A percentile compares a stretch with the other conserved stretches of the same genome.
phyloP scores from a whole-genome alignment of 2,329 filamentous ascomycete species.

The Phoma sp. region DNA sequence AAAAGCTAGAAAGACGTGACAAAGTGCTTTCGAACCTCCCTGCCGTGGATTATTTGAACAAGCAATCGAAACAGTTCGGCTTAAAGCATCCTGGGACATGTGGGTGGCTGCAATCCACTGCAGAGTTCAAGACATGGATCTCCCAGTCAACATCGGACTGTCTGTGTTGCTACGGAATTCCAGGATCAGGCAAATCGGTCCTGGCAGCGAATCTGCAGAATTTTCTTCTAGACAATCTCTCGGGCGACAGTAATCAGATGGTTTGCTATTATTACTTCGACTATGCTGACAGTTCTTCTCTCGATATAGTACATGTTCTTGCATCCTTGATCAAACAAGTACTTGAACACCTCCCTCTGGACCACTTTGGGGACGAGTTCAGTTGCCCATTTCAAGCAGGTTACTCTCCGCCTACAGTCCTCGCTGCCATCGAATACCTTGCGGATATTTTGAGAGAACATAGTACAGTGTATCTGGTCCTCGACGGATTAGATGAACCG shows the following conservation, averaged over 20 bases:
- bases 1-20: too few species aligned
- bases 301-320: too few species aligned
- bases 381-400: constrained; percentile 1
- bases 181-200: constrained; percentile 31
- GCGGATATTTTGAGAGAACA: constrained; percentile 4
- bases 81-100: too few species aligned
- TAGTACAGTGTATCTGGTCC: constrained; percentile 8
- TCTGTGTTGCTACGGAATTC: constrained; percentile 31
- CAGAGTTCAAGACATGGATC: constrained; percentile 13
- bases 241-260: too few species aligned
- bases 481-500: constrained; percentile 29
- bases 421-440: neutral
- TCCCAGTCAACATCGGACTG: constrained; percentile 10
- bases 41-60: too few species aligned
- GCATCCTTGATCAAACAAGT: too few species aligned
- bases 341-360: neutral
- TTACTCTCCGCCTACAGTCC: neutral
- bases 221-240: too few species aligned
- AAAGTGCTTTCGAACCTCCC: too few species aligned
- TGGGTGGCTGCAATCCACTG: constrained; percentile 2
- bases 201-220: neutral
- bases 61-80: too few species aligned
- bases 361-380: constrained; percentile 17
- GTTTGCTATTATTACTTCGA: too few species aligned
- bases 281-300: too few species aligned